Conservation (phyloP, 2,329 filamentous ascomycete species). For the Myrmaecium sp. region DNA sequence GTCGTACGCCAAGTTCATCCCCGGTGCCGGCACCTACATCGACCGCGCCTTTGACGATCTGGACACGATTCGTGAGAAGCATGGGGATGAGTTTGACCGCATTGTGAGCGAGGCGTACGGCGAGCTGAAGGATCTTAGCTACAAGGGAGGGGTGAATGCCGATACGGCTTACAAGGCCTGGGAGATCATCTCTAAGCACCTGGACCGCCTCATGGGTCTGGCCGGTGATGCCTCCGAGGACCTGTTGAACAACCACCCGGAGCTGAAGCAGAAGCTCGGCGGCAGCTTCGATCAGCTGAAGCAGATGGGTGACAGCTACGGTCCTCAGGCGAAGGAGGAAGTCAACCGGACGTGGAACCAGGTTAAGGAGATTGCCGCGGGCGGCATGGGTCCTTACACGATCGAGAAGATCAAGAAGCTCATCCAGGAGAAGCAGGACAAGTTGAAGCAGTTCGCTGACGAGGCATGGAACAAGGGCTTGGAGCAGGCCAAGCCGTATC, state of each 20-base stretch:
- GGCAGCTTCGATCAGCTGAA: conserved; percentile 52
- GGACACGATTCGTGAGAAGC: conserved; percentile 48
- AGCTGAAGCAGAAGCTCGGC: conserved; percentile 55
- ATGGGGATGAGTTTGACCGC: conserved; percentile 52
- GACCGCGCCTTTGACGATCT: conserved; percentile 54
- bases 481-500: conserved; percentile 52
- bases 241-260: conserved; percentile 56
- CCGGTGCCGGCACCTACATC: conserved; percentile 51
- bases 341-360: conserved; percentile 55
- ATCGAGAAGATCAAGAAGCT: conserved; percentile 39
- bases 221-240: conserved; percentile 46
- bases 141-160: conserved; percentile 42
- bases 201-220: conserved; percentile 42
- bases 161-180: conserved; percentile 45
- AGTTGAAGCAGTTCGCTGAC: conserved; percentile 50
- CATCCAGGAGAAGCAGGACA: conserved; percentile 51
- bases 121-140: conserved; percentile 45
- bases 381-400: conserved; percentile 42
- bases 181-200: conserved; percentile 44
- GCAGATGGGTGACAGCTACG: conserved; percentile 50
- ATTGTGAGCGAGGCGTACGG: conserved; percentile 51
- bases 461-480: conserved; percentile 56
- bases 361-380: conserved; percentile 44
- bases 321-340: conserved; percentile 61
- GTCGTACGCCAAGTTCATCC: conserved; percentile 55